These are phyloP conservation scores for Chionographis japonica DNA, from an alignment of 106 monocot species.

Conservation along the genomic window DNA sequence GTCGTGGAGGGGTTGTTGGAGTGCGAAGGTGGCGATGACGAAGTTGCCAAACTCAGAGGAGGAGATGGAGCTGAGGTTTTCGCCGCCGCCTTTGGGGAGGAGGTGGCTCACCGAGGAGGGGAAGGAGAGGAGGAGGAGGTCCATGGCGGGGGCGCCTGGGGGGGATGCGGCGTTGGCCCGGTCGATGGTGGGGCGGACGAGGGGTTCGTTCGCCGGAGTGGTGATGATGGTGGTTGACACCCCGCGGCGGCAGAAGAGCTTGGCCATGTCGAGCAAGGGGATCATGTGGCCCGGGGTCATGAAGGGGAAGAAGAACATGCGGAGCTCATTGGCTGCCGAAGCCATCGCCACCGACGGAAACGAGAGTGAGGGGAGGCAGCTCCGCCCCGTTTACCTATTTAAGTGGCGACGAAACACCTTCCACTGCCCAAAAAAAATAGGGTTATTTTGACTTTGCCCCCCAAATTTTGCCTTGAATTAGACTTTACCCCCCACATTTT, in stretches of 20 bases:
- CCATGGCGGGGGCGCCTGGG: neutral
- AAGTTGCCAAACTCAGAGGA: neutral
- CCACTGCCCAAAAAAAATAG: no score
- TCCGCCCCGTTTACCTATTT: no score
- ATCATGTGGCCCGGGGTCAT: constrained; percentile 20
- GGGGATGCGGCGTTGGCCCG: neutral
- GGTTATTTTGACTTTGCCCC: no score
- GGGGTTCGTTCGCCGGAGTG: constrained; percentile 13
- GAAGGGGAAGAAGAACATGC: constrained; percentile 17
- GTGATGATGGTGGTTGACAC: constrained; percentile 15
- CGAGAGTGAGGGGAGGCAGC: no score
- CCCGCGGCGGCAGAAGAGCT: constrained; percentile 3
- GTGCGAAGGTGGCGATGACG: constrained; percentile 1
- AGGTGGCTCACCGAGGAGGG: constrained; percentile 2
- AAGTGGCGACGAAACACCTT: no score
- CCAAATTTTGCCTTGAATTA: no score
- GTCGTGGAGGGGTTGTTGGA: neutral
- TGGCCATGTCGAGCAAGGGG: constrained; percentile 21
- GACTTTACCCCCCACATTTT: no score
- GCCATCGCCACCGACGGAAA: no score
- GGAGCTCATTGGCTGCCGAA: neutral
- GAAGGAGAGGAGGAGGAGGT: constrained; percentile 1
- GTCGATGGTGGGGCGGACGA: neutral
- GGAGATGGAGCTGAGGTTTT: constrained; percentile 11
- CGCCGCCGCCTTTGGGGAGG: neutral